Base-by-base conservation (phyloP, 2,329 filamentous ascomycete species). In the Cordyceps cicadae region DNA sequence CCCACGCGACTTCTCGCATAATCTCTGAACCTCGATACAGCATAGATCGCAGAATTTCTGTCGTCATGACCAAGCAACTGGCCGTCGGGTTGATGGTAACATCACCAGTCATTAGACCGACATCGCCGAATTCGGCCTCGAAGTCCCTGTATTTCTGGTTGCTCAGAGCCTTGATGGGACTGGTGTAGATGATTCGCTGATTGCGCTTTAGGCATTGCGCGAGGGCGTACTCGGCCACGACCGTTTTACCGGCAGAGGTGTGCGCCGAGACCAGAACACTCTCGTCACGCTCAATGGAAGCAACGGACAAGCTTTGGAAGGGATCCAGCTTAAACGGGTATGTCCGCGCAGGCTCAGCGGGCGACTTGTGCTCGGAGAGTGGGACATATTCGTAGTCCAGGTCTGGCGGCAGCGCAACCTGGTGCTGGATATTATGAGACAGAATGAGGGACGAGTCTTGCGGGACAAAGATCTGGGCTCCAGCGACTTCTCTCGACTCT, bases 71-170 rank as follows among this genome's bases (percentile, higher is more conserved):
- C 62, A 99, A 79, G 73, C 94, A 99, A 63, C 92, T 97, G 15
- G 94, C 94, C 3, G 94, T 97, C 4, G 95, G 95, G 73, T 99
- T 99, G 75, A 99, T 99, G 26, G 94, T 99, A 64, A 97, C 93
- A 82, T 99, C 94, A 70, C 94, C 94, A 5, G 94, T 99, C 93
- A 99, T 97, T 63, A 99, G 81, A 62, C 94, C 94, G 56, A 97
- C 93, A 71, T 99, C 94, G 62, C 92, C 93, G 76, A 99, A 99
- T 62, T 96, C 90, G 48, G 89, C 90, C 67, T 89, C 87, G 74
- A 99, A 99, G 71, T 99, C 94, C 79, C 94, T 84, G 74, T 96
- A 99, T 73, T 99, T 99, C 71, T 99, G 94, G 76, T 99, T 99
- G 75, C 92, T 97, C 68, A 99, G 79, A 12, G 94, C 94, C 77